Evolutionary conservation across 2,329 filamentous ascomycete species (phyloP), one percentile per base, ranked within the genome.

Genomic region (Helminthosporium solani): DNA sequence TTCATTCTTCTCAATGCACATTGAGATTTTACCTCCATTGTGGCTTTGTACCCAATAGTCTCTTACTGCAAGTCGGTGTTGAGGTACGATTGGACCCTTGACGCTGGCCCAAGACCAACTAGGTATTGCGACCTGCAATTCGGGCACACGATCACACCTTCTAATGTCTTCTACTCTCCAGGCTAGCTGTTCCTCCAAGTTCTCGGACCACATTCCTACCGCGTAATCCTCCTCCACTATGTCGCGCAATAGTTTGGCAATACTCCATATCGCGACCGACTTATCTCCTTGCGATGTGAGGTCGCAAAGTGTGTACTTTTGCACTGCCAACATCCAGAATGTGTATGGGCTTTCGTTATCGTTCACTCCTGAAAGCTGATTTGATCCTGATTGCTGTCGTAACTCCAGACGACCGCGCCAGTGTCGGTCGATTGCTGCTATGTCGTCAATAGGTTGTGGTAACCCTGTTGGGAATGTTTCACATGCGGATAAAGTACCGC

Each of bases 181-280:
- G 9, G 55, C 54, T 16, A 65, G 20, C 40, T 65, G 61, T 39
- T 65, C 58, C 25, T 57, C 54, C 1, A 65, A 40, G 14, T 40
- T 40, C 1, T 21, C 8, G 7, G 47, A 44, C 61, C 61, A 65
- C 28, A 61, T 36, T 1, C 61, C 60, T 14, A 33, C 52, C n/a
- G 30, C 59, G 31, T 63, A 65, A 18, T 52, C 39, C 30, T 63
- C 56, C 1, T 18, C 25, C 15, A 56, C 39, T 2, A 23, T 40
- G 27, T 66, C 62, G 0, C 60, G 50, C 12, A 64, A 36, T n/a
- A 59, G 34, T 27, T 63, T 66, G 6, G 57, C 57, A n/a, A 61
- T 44, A 31, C 57, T 52, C 56, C 52, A 61, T 14, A 59, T 47
- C 2, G 57, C 57, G 2, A 56, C 19, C 0, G 43, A 33, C 19